These are phyloP conservation scores for Sphaerostilbella broomeana DNA, from an alignment of 2,329 filamentous ascomycete species.

Conservation along the genomic window DNA sequence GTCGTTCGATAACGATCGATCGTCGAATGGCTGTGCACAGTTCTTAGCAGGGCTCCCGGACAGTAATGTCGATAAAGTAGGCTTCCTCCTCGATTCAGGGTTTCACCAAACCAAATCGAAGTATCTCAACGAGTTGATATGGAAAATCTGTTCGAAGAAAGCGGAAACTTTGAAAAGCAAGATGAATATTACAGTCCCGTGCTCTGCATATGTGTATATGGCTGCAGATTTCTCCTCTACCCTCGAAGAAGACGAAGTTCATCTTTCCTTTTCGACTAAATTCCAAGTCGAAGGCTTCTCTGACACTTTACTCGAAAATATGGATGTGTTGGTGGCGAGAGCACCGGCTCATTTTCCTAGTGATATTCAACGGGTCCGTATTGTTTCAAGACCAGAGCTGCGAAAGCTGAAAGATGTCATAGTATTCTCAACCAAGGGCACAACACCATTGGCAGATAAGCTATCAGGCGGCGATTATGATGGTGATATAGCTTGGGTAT, in stretches of 20 bases:
- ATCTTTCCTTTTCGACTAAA: constrained; percentile 61
- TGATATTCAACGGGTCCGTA: constrained; percentile 64
- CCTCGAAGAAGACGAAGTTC: constrained; percentile 59
- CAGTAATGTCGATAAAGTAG: constrained; percentile 43
- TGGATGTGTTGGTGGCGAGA: constrained; percentile 60
- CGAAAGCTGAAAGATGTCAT: constrained; percentile 69
- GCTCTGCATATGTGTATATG: constrained; percentile 59
- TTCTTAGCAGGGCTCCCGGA: constrained; percentile 47
- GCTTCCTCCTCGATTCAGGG: constrained; percentile 51
- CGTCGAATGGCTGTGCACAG: constrained; percentile 32
- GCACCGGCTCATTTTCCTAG: constrained; percentile 63
- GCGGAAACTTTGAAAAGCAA: constrained; percentile 48
- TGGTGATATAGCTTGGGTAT: constrained; percentile 71
- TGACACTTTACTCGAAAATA: constrained; percentile 47
- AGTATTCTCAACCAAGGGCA: constrained; percentile 63
- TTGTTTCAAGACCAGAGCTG: constrained; percentile 52
- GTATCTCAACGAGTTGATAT: constrained; percentile 44
- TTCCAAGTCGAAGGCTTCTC: constrained; percentile 50
- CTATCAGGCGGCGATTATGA: constrained; percentile 78
- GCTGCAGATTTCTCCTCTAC: constrained; percentile 59
- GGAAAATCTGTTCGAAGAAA: constrained; percentile 41
- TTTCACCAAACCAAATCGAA: constrained; percentile 47
- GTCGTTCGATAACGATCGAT: constrained; percentile 28
- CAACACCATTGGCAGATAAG: constrained; percentile 58
- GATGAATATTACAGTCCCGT: constrained; percentile 54